Base-by-base conservation (phyloP, 2,329 filamentous ascomycete genomes). In the Achaetomium macrosporum region DNA sequence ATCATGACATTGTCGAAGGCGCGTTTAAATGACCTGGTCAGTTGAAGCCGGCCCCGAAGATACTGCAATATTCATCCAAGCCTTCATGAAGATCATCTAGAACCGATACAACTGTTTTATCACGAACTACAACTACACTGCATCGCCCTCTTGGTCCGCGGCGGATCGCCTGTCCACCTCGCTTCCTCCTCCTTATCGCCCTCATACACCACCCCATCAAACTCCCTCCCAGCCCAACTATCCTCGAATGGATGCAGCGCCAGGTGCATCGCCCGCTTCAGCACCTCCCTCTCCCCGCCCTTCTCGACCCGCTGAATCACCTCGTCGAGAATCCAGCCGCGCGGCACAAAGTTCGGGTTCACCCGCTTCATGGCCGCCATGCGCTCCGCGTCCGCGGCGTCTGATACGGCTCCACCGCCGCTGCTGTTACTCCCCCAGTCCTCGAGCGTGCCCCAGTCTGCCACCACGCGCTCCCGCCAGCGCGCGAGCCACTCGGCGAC, bases 41-140 rank as follows among this genome's bases (percentile, higher is more conserved):
- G n/a, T n/a, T n/a, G n/a, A n/a, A n/a, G n/a, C n/a, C n/a, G n/a
- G n/a, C n/a, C n/a, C n/a, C n/a, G n/a, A n/a, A n/a, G n/a, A n/a
- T n/a, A n/a, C n/a, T 35, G 15, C 5, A 35, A 35, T 35, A 4
- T 35, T 15, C 33, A 12, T 35, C 33, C 33, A 12, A 12, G 33
- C 5, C 25, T 4, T 25, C 25, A n/a, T n/a, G 4, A 25, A 25
- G 25, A 25, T 7, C 10, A 12, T 35, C 11, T 15, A 35, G 11
- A 6, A 15, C 33, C 10, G 33, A 35, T 4, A 35, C 11, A 35
- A 35, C 7, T 33, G 33, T 9, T 11, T 35, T 31, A 43, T 60
- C 75, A 95, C 20, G 92, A 96, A 67, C 90, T 96, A 71, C 93
- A 99, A 67, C 89, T 95, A 69, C 93, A 97, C 74, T 96, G 92